Evolutionary conservation across 805 yeast genomes (phyloP), one percentile per base, ranked within the genome.

Genomic region (Dipodascus geniculatus): DNA sequence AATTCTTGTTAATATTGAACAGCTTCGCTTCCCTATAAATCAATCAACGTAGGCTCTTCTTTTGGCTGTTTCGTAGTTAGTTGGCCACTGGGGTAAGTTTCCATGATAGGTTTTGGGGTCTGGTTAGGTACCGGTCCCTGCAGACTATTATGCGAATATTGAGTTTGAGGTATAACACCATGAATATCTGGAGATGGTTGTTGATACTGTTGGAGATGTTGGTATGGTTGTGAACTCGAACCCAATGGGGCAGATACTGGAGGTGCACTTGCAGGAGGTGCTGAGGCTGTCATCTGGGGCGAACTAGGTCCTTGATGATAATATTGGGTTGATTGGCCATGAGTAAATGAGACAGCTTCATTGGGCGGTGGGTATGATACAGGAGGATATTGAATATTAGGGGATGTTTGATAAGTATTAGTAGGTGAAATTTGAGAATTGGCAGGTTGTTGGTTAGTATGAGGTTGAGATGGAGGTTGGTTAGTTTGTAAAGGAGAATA

Each of bases 191-290:
- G 33, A n/a, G n/a, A n/a, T n/a, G n/a, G n/a, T n/a, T n/a, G n/a
- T n/a, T n/a, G n/a, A n/a, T n/a, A n/a, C n/a, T n/a, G n/a, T n/a
- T n/a, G n/a, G n/a, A n/a, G n/a, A n/a, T n/a, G n/a, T n/a, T n/a
- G n/a, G n/a, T n/a, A n/a, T n/a, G n/a, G n/a, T n/a, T n/a, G n/a
- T n/a, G n/a, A n/a, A n/a, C n/a, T n/a, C n/a, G n/a, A n/a, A n/a
- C n/a, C n/a, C n/a, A n/a, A n/a, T n/a, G n/a, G n/a, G n/a, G n/a
- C n/a, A n/a, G n/a, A n/a, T n/a, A 38, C 20, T 9, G 44, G 44
- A 14, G 44, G 44, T n/a, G 44, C 44, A 38, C 44, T 38, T n/a
- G 44, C 44, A 4, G 44, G 44, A n/a, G 44, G 44, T n/a, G 44
- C 17, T n/a, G 44, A 38, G 14, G 44, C 8, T 4, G 44, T 6